A percentile compares a stretch with the other conserved stretches of the same genome.
Evolutionary conservation across 257 asterid genomes (phyloP).

Genomic region (Hygrophila difformis): DNA sequence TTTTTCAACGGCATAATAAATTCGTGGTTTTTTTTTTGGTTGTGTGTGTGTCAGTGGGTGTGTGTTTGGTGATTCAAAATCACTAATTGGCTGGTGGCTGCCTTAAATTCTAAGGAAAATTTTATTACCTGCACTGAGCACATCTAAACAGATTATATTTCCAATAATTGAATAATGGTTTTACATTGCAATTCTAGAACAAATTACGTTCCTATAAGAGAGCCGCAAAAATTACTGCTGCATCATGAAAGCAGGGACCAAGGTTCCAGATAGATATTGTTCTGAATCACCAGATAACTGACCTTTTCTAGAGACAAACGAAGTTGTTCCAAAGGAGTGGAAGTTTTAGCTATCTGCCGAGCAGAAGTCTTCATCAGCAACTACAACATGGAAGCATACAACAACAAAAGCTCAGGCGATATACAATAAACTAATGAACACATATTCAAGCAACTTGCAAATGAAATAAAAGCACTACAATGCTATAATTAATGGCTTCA

Average conservation of each 20-base stretch:
- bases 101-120: not conserved
- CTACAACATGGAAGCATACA: constrained; percentile 22
- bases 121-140: not conserved
- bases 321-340: constrained; percentile 54
- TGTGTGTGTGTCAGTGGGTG: too few relatives aligned
- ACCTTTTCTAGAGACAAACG: constrained; percentile 51
- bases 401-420: not conserved
- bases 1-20: too few relatives aligned
- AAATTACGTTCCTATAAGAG: not conserved
- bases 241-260: not conserved
- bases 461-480: not conserved
- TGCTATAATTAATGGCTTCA: constrained; percentile 2
- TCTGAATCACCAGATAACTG: constrained; percentile 13
- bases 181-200: not conserved
- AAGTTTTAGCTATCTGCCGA: constrained; percentile 41
- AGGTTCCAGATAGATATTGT: constrained; percentile 1
- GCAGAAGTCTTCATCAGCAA: constrained; percentile 56
- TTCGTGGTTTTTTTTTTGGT: too few relatives aligned
- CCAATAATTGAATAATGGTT: constrained; percentile 2
- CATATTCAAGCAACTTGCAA: constrained; percentile 1
- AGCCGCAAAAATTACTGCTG: not conserved
- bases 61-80: too few relatives aligned
- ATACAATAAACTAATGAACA: not conserved
- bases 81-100: not conserved
- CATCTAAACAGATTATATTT: not conserved